A percentile compares a stretch with the other conserved stretches of the same genome.
Evolutionary conservation across 768 basidiomycete genomes (phyloP).

Genomic region (Serendipita sp.): DNA sequence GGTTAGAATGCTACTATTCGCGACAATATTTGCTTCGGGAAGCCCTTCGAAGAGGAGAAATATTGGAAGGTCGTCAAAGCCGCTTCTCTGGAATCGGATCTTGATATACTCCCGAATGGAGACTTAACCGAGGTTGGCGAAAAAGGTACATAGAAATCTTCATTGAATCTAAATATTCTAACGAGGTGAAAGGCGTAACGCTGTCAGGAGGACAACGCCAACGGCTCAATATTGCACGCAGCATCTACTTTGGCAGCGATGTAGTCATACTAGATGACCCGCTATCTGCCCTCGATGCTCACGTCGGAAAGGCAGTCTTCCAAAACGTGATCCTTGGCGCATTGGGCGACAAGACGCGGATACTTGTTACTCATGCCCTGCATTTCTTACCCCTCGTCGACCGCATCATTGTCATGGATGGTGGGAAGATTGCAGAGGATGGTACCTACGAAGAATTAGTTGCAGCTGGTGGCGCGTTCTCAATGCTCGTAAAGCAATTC

Average conservation of each 20-base stretch:
- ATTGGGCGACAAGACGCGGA: slow-evolving; percentile 52
- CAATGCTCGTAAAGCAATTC: slow-evolving; percentile 61
- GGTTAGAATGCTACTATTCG: slow-evolving; percentile 62
- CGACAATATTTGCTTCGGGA: slow-evolving; percentile 81
- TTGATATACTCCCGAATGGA: slow-evolving; percentile 58
- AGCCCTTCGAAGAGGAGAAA: slow-evolving; percentile 62
- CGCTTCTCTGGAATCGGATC: slow-evolving; percentile 64
- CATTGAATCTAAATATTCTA: slow-evolving; percentile 12
- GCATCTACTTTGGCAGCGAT: slow-evolving; percentile 73
- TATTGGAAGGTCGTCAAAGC: slow-evolving; percentile 72
- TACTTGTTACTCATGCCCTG: slow-evolving; percentile 83
- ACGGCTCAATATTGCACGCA: slow-evolving; percentile 70
- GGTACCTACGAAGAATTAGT: slow-evolving; percentile 61
- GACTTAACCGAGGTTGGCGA: slow-evolving; percentile 79
- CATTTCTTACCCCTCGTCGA: slow-evolving; percentile 82
- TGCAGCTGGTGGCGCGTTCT: slow-evolving; percentile 42
- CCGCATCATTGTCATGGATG: slow-evolving; percentile 62
- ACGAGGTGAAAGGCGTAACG: slow-evolving; percentile 44
- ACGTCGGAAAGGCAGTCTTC: slow-evolving; percentile 79
- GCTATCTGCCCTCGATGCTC: slow-evolving; percentile 80
- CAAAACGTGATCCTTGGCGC: slow-evolving; percentile 61
- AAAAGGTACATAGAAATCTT: slow-evolving; percentile 19
- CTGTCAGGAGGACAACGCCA: slow-evolving; percentile 74
- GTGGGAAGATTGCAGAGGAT: slow-evolving; percentile 63
- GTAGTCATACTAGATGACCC: slow-evolving; percentile 86